These are phyloP conservation scores for Phaffomyces opuntiae DNA, from an alignment of 805 yeast species.

Conservation along the genomic window DNA sequence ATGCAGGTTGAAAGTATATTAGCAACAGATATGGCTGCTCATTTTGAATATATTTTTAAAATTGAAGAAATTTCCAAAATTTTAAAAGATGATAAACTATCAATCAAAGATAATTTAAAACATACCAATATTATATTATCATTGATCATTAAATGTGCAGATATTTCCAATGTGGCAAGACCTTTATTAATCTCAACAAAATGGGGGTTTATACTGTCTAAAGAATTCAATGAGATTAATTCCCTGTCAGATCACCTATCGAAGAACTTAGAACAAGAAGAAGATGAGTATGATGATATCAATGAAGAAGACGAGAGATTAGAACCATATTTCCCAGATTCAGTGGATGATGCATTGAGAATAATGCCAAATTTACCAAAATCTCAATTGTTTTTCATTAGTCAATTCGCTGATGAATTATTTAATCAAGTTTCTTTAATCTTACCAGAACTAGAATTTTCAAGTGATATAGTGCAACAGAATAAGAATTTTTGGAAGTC, in stretches of 20 bases:
- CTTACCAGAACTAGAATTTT: slow-evolving; percentile 54
- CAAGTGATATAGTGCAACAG: slow-evolving; percentile 39
- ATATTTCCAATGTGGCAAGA: slow-evolving; percentile 87
- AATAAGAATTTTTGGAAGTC: not conserved
- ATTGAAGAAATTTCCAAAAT: slow-evolving; percentile 32
- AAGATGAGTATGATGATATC: slow-evolving; percentile 17
- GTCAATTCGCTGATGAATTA: slow-evolving; percentile 71
- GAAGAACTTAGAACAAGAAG: not conserved
- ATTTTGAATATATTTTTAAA: slow-evolving; percentile 58
- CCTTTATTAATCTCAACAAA: slow-evolving; percentile 67
- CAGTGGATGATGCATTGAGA: slow-evolving; percentile 37
- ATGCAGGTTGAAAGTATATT: slow-evolving; percentile 40
- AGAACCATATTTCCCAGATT: slow-evolving; percentile 27
- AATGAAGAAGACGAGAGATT: slow-evolving; percentile 12
- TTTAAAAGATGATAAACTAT: slow-evolving; percentile 6
- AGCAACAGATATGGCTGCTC: slow-evolving; percentile 93
- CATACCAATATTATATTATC: slow-evolving; percentile 45
- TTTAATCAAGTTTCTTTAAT: slow-evolving; percentile 57
- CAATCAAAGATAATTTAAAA: slow-evolving; percentile 13
- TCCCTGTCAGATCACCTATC: slow-evolving; percentile 37
- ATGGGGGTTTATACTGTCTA: slow-evolving; percentile 78
- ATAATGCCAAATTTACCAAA: slow-evolving; percentile 46
- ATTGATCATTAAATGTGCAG: slow-evolving; percentile 86
- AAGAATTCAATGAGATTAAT: slow-evolving; percentile 69
- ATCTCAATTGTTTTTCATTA: slow-evolving; percentile 79